Evolutionary conservation across 73 alveolate genomes (phyloP).

Genomic region (Durusdinium trenchii): DNA sequence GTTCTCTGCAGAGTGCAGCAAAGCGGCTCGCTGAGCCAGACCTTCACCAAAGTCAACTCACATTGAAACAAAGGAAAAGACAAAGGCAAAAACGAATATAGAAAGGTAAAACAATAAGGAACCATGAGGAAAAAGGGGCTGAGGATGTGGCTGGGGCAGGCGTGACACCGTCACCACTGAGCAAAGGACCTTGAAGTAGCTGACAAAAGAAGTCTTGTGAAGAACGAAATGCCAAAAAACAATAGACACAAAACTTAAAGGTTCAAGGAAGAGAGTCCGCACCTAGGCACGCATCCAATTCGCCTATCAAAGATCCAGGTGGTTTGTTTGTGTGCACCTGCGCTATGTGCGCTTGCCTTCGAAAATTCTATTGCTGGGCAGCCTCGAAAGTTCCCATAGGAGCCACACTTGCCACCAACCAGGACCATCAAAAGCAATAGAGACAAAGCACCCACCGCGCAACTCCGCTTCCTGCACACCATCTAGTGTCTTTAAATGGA

Average conservation of each 20-base stretch:
- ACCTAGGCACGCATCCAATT: slow-evolving; percentile 89
- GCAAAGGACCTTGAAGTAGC: slow-evolving; percentile 31
- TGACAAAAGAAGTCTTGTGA: not conserved
- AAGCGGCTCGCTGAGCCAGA: too few species aligned
- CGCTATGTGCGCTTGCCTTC: not conserved
- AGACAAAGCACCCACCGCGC: slow-evolving; percentile 26
- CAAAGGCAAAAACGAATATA: not conserved
- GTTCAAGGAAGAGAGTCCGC: not conserved
- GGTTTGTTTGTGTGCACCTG: not conserved
- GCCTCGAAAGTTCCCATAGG: slow-evolving; percentile 66
- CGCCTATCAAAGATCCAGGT: slow-evolving; percentile 49
- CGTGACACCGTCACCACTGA: slow-evolving; percentile 80
- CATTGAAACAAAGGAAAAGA: not conserved
- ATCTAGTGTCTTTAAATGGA: not conserved
- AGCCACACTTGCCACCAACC: slow-evolving; percentile 60
- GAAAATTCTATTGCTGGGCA: not conserved
- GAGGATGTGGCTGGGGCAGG: slow-evolving; percentile 71
- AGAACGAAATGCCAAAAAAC: not conserved
- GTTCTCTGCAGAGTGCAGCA: too few species aligned
- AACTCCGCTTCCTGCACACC: slow-evolving; percentile 18
- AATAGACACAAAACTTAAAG: not conserved
- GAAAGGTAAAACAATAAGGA: not conserved
- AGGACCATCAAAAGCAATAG: not conserved
- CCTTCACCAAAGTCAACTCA: too few species aligned
- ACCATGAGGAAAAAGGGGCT: not conserved